Evolutionary conservation across 2,329 filamentous ascomycete genomes (phyloP), one percentile per base, ranked within the genome.

Genomic region (Cladophialophora psammophila): DNA sequence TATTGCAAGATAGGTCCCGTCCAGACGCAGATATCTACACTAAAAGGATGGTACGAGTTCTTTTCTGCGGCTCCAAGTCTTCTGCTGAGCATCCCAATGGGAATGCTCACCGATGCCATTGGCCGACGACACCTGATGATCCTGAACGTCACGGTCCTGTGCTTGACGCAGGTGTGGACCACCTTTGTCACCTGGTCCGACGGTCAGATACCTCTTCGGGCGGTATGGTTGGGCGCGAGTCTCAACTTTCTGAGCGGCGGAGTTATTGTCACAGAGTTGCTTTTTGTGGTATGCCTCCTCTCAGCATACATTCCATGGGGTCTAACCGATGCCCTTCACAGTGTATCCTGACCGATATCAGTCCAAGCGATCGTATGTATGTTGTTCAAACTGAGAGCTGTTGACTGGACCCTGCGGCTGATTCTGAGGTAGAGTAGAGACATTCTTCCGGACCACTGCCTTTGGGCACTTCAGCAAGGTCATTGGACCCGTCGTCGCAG

Each of bases 321-420:
- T 8, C 15, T 13, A 36, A 18, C 59, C n/a, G 15, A 31, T 18
- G 4, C 6, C 10, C 10, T 8, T 36, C 5, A 9, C 48, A 61
- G 59, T 84, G 83, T 7, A 84, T 85, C 80, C 78, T 85, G 69
- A 78, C 82, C 0, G 83, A 85, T 70, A 79, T 85, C n/a, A 80
- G 79, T 6, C 81, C 79, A 0, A 78, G 82, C 3, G 78, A 80
- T 20, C 78, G 81, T 72, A 45, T 61, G 59, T 61, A 54, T 12
- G 59, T 78, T 82, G 79, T 76, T 53, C 40, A 69, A 61, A 20
- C 76, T 72, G 35, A 59, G 20, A 13, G 1, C n/a, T 40, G 8
- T 54, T 35, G 2, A 26, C 15, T 12, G 15, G 48, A 10, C 12
- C 55, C 50, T 20, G 74, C 69, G 6, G 71, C 73, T 32, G 70